Base-by-base conservation (phyloP, 305 asterid genomes). In the Withania somnifera region DNA sequence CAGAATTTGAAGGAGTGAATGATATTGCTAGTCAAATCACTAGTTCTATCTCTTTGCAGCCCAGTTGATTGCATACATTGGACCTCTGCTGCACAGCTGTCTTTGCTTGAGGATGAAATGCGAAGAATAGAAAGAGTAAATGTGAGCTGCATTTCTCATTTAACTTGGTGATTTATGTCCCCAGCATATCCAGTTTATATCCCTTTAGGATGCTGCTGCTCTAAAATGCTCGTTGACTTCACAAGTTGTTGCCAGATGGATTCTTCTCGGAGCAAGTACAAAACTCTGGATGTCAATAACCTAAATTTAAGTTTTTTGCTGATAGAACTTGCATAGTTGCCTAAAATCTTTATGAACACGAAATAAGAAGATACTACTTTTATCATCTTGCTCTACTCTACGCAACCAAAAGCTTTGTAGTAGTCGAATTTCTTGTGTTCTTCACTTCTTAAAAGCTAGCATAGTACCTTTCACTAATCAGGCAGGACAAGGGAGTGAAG, bases 81-180 rank as follows among this genome's bases (percentile, higher is more conserved):
- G 98, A 96, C 94, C 67, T 96, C 99, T 57, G 98, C 98, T 86
- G 95, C 97, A 83, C 98, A 94, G 86, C 85, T 96, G 78, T 93
- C 99, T 34, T 90, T 96, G 87, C 96, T 96, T 34, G 98, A 96
- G 86, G 99, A 96, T 83, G 99, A 96, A 88, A 96, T 96, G 99
- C 90, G 98, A 77, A 94, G 99, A 90, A 91, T 94, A 15, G 99
- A 96, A 90, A 86, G 99, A 93, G 98, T 96, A 64, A 96, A 96
- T 73, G 99, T 96, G 91, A 88, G 97, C 34, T 15, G 47, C 63
- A 36, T 45, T 67, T 78, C 42, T 50, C 79, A 75, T 15, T 26
- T 47, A 50, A 9, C 22, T 75, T 47, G 17, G 60, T 11, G 22
- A 50, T 71, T 32, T 10, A 36, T 17, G 6, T 50, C 60, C 57